Evolutionary conservation across 2,329 filamentous ascomycete genomes (phyloP).

Genomic region (Blastomyces silverae): DNA sequence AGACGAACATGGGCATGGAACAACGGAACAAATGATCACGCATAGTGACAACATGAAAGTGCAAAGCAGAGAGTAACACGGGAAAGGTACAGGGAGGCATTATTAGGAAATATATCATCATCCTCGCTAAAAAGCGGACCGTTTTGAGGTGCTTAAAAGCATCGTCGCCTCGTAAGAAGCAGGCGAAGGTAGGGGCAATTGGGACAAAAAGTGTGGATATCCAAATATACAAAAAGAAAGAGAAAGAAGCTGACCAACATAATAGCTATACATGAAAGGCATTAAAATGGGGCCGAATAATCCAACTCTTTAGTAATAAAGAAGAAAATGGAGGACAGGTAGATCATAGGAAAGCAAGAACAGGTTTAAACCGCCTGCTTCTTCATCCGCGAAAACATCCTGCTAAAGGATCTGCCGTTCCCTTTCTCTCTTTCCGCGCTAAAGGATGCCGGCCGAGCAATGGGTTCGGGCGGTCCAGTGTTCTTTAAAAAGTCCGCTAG

Average conservation of each 20-base stretch:
- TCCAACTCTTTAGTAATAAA: neutral
- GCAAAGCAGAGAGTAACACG: neutral
- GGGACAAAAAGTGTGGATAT: neutral
- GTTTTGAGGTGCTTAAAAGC: neutral
- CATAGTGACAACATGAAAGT: neutral
- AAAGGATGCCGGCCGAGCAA: constrained; percentile 19
- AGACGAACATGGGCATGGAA: constrained; percentile 10
- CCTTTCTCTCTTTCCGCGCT: constrained; percentile 20
- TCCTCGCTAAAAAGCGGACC: neutral
- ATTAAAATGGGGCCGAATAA: neutral
- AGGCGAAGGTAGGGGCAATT: neutral
- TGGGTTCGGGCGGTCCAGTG: constrained; percentile 55
- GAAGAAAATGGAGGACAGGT: neutral
- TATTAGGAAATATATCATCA: constrained; percentile 3
- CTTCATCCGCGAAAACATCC: constrained; percentile 27
- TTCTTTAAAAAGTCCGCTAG: constrained; percentile 66
- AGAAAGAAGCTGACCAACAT: constrained; percentile 7
- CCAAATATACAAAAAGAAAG: constrained; percentile 13
- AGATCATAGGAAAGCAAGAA: neutral
- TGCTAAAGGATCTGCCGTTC: constrained; percentile 22
- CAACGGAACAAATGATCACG: neutral
- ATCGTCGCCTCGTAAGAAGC: neutral
- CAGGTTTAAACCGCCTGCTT: constrained; percentile 22
- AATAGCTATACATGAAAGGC: constrained; percentile 12
- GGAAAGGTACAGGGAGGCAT: neutral